Conservation (phyloP, 345 rosid species). For the Mallotus nudiflorus region DNA sequence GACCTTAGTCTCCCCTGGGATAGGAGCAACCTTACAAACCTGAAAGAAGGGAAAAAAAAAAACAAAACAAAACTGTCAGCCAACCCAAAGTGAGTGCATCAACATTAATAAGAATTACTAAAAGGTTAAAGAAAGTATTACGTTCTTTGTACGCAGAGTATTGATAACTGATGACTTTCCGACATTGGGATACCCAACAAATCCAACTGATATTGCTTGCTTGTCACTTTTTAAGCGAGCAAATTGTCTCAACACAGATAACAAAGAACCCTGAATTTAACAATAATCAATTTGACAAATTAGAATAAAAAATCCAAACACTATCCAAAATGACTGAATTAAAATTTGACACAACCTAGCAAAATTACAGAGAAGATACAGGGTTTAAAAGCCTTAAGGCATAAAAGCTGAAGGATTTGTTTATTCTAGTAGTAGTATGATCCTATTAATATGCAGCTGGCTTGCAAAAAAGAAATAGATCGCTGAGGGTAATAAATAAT, state of each 20-base stretch:
- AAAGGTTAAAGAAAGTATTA: constrained; percentile 25
- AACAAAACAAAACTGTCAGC: background rate
- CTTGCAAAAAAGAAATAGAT: too few relatives aligned
- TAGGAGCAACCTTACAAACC: constrained; percentile 99
- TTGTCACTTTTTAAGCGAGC: constrained; percentile 90
- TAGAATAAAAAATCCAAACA: too few relatives aligned
- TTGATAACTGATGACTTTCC: constrained; percentile 98
- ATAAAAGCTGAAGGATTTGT: too few relatives aligned
- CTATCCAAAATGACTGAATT: too few relatives aligned
- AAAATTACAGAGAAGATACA: too few relatives aligned
- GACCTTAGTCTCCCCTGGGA: constrained; percentile 98
- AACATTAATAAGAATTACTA: background rate
- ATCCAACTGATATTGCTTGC: constrained; percentile 95
- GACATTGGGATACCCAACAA: constrained; percentile 95
- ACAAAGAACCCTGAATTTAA: constrained; percentile 74
- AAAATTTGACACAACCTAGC: too few relatives aligned
- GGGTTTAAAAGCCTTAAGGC: too few relatives aligned
- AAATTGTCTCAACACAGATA: constrained; percentile 86
- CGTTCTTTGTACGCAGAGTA: constrained; percentile 90
- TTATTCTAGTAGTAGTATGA: too few relatives aligned
- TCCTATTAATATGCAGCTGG: too few relatives aligned
- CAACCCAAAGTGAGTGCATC: background rate
- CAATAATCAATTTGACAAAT: too few relatives aligned
- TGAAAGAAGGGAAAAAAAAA: constrained; percentile 18
- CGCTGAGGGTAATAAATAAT: too few relatives aligned